A percentile compares a stretch with the other conserved stretches of the same genome.
Evolutionary conservation across 2,329 filamentous ascomycete genomes (phyloP).

Genomic region (Fonsecaea multimorphosa): DNA sequence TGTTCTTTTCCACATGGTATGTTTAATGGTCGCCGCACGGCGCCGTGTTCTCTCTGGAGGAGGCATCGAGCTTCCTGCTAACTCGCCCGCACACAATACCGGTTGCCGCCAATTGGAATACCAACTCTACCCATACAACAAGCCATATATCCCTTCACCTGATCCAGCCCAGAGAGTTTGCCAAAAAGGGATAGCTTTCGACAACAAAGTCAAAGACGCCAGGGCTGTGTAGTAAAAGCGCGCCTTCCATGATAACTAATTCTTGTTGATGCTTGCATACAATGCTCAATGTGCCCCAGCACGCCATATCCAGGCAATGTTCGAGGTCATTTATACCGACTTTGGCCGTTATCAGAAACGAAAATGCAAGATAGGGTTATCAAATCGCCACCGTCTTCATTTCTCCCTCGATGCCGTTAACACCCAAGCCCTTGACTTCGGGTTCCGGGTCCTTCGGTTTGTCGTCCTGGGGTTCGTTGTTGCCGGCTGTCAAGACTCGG

Average conservation of each 20-base stretch:
- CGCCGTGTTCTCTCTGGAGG: background rate
- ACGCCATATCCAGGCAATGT: slow-evolving; percentile 29
- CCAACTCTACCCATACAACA: slow-evolving; percentile 5
- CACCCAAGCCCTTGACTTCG: slow-evolving; percentile 46
- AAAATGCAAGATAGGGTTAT: slow-evolving; percentile 14
- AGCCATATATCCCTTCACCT: background rate
- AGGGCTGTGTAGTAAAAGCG: slow-evolving; percentile 9
- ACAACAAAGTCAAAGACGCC: background rate
- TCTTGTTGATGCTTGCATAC: slow-evolving; percentile 12
- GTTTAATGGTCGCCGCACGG: background rate
- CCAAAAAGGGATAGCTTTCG: slow-evolving; percentile 19
- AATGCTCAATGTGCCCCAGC: slow-evolving; percentile 13
- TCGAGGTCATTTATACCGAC: slow-evolving; percentile 10
- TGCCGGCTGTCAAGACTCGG: slow-evolving; percentile 32
- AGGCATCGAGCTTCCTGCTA: background rate
- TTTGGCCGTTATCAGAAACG: slow-evolving; percentile 14
- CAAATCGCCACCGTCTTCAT: slow-evolving; percentile 58
- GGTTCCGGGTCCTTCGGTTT: slow-evolving; percentile 42
- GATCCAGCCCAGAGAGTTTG: slow-evolving; percentile 6
- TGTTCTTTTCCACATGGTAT: background rate
- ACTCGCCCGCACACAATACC: background rate
- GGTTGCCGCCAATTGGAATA: background rate
- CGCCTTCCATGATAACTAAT: slow-evolving; percentile 13
- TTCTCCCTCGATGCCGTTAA: slow-evolving; percentile 48
- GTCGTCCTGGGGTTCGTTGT: slow-evolving; percentile 44